Evolutionary conservation across 345 rosid genomes (phyloP).

Genomic region (Lenwebbia sp.): DNA sequence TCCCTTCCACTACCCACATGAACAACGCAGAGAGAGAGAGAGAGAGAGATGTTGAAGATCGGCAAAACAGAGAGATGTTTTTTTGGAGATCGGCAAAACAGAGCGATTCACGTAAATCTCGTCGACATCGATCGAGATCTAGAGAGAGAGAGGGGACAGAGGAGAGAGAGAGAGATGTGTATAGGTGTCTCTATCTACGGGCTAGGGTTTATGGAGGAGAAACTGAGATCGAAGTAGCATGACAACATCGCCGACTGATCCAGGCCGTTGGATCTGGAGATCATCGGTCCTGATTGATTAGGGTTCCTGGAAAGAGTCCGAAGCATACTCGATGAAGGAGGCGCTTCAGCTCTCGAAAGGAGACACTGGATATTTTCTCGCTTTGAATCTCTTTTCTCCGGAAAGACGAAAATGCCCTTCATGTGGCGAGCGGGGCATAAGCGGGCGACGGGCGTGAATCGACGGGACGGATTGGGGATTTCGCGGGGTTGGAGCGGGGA

Average conservation of each 20-base stretch:
- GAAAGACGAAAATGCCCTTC: neutral
- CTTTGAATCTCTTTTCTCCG: neutral
- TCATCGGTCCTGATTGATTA: conserved; percentile 21
- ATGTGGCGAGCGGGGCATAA: too few relatives aligned
- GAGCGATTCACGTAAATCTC: conserved; percentile 24
- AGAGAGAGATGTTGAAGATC: neutral
- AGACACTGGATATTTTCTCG: neutral
- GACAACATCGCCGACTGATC: conserved; percentile 2
- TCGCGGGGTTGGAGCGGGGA: neutral
- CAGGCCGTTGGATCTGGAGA: conserved; percentile 20
- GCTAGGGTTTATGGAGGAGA: conserved; percentile 57
- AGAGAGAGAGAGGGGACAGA: neutral
- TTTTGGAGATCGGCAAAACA: conserved; percentile 7
- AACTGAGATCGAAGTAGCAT: conserved; percentile 1
- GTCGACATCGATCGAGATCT: neutral
- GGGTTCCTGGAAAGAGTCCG: conserved; percentile 3
- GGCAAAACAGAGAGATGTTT: neutral
- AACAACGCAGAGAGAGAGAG: neutral
- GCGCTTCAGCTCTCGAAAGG: neutral
- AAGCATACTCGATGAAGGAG: too few relatives aligned
- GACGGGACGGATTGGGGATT: neutral
- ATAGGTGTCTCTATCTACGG: conserved; percentile 1
- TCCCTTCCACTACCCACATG: neutral
- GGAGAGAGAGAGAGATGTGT: neutral
- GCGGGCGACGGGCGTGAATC: neutral